Conservation (phyloP, 2,329 filamentous ascomycete genomes). For the Nectriaceae sp. region DNA sequence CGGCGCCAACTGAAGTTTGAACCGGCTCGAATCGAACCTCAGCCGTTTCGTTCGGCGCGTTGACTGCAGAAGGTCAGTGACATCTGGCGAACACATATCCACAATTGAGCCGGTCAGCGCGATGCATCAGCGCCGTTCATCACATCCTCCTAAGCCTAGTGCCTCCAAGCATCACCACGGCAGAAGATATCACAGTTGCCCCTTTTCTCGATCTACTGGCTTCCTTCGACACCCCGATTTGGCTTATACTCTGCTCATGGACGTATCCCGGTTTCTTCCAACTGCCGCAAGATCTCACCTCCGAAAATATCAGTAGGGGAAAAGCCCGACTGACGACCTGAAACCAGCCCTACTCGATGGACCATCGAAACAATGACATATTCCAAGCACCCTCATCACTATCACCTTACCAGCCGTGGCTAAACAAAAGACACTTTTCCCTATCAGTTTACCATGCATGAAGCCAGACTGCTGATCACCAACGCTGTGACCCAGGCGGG, state of each 20-base stretch:
- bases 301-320: constrained; percentile 15
- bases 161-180: too few relatives aligned
- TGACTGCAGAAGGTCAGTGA: too few relatives aligned
- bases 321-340: constrained; percentile 19
- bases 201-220: too few relatives aligned
- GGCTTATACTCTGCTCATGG: too few relatives aligned
- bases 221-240: too few relatives aligned
- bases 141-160: too few relatives aligned
- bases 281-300: constrained; percentile 12
- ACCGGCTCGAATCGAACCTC: too few relatives aligned
- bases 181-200: too few relatives aligned
- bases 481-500: not conserved
- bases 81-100: too few relatives aligned
- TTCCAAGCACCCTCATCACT: constrained; percentile 8
- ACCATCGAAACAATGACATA: constrained; percentile 12
- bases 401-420: constrained; percentile 1
- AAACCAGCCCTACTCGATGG: constrained; percentile 12
- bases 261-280: not conserved
- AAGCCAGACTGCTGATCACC: constrained; percentile 9
- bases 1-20: not conserved
- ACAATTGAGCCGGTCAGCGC: too few relatives aligned
- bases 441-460: constrained; percentile 5
- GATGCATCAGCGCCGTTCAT: too few relatives aligned
- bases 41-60: too few relatives aligned
- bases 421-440: constrained; percentile 2